Percentiles rank a stretch among this genome's conserved stretches.
These are phyloP conservation scores for Podaxis mareebaensis DNA, from an alignment of 768 basidiomycete species.

Conservation along the genomic window DNA sequence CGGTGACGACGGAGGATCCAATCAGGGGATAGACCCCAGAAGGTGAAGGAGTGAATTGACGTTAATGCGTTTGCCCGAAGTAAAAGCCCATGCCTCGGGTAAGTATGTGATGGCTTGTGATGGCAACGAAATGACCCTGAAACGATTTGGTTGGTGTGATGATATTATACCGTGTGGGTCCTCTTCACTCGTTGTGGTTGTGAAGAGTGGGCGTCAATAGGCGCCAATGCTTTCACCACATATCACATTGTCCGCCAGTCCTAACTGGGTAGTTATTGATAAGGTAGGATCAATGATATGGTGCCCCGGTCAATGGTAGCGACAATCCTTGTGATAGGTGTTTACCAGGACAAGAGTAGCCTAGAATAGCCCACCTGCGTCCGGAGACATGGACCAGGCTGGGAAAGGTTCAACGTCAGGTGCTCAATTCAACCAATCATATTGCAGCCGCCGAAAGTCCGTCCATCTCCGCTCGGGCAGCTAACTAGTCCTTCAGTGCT, in stretches of 20 bases:
- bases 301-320: too few relatives aligned
- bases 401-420: too few relatives aligned
- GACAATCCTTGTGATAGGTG: too few relatives aligned
- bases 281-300: neutral
- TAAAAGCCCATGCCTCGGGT: neutral
- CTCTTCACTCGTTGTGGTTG: neutral
- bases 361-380: too few relatives aligned
- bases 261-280: neutral
- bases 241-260: neutral
- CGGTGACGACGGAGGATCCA: neutral
- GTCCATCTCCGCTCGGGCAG: neutral
- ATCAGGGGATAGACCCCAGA: neutral
- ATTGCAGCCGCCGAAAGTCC: neutral
- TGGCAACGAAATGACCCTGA: neutral
- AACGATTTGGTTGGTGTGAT: neutral
- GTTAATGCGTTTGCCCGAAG: neutral
- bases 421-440: neutral
- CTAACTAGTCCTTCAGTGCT: neutral
- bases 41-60: neutral
- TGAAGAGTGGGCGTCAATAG: slow-evolving; percentile 8
- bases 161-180: slow-evolving; percentile 13
- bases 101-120: neutral
- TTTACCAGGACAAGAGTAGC: too few relatives aligned
- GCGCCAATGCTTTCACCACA: neutral
- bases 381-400: too few relatives aligned